phyloP scores from a whole-genome alignment of 163 green algal genomes.

The Scenedesmus sp. region DNA sequence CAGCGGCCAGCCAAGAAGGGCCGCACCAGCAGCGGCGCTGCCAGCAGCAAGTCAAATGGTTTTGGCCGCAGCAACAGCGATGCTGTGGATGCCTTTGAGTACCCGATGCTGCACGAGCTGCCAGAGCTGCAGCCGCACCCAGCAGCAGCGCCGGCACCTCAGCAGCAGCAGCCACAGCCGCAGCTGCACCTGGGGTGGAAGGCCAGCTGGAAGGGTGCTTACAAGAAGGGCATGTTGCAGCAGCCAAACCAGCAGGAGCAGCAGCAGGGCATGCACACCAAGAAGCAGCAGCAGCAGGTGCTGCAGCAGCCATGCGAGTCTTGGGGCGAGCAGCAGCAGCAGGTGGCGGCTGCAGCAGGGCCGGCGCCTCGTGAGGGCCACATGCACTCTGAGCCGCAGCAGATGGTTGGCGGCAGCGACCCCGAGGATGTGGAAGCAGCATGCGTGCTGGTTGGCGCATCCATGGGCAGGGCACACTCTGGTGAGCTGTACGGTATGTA shows the following conservation, averaged over 20 bases:
- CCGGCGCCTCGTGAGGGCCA: background rate
- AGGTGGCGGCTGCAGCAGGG: background rate
- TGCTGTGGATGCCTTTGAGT: background rate
- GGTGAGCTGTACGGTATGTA: conserved; percentile 30
- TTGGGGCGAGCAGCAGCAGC: conserved; percentile 38
- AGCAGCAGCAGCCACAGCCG: conserved; percentile 25
- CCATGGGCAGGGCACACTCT: conserved; percentile 41
- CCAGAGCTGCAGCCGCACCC: conserved; percentile 10
- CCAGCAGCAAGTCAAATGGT: conserved; percentile 20
- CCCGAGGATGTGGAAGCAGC: conserved; percentile 45
- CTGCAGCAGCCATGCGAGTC: background rate
- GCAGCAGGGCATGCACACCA: background rate
- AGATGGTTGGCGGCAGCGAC: conserved; percentile 3
- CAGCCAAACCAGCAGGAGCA: conserved; percentile 20
- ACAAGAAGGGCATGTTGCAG: conserved; percentile 51
- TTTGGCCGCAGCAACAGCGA: background rate
- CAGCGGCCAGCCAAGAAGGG: conserved; percentile 43
- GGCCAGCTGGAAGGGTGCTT: conserved; percentile 38
- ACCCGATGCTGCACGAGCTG: conserved; percentile 2
- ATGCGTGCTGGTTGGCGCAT: conserved; percentile 42
- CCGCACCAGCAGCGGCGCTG: background rate
- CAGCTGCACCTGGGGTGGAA: conserved; percentile 45
- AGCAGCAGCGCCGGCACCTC: background rate
- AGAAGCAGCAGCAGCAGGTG: conserved; percentile 15
- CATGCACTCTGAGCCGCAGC: conserved; percentile 32